Evolutionary conservation across 352 stramenopile genomes (phyloP), one percentile per base, ranked within the genome.

Genomic region (Phytophthora kernoviae): DNA sequence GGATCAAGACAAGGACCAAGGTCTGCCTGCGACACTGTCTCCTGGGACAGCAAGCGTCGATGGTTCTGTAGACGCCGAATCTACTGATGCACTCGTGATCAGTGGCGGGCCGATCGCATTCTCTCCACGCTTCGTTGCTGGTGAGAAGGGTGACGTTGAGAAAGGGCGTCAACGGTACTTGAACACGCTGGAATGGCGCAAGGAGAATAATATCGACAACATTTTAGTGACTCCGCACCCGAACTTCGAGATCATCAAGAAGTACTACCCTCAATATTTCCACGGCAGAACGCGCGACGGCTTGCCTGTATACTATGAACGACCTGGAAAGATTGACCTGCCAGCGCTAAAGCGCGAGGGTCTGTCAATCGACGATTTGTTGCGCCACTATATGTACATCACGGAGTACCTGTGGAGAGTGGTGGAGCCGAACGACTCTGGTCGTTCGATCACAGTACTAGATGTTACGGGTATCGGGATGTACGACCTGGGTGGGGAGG

Each of bases 311-410:
- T 96, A 96, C 71, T 95, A 93, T 40, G 86, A 95, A 46, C 82
- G 88, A 40, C 79, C 87, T 3, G 85, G 87, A 14, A 94, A 94
- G 68, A 97, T 96, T 34, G 75, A 96, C 49, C 69, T 97, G 10
- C 70, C 85, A 17, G 85, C 85, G 34, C 75, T 97, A 15, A 96
- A 96, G 69, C 75, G 84, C 7, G 85, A 94, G 17, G 90, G 90
- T 2, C 67, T 97, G 12, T 91, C 87, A 24, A 93, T 97, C 43
- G 88, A 96, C 61, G 77, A 96, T 32, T 58, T 97, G 42, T 54
- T 96, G 59, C 76, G 79, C 50, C 90, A 97, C 67, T 97, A 97
- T 76, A 93, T 96, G 66, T 97, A 95, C 74, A 93, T 96, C 60
- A 96, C 90, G 36, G 90, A 97, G 73, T 97, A 96, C 57, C 63